These are phyloP conservation scores for Tricholoma matsutake DNA, from an alignment of 768 basidiomycete genomes.

Conservation along the genomic window DNA sequence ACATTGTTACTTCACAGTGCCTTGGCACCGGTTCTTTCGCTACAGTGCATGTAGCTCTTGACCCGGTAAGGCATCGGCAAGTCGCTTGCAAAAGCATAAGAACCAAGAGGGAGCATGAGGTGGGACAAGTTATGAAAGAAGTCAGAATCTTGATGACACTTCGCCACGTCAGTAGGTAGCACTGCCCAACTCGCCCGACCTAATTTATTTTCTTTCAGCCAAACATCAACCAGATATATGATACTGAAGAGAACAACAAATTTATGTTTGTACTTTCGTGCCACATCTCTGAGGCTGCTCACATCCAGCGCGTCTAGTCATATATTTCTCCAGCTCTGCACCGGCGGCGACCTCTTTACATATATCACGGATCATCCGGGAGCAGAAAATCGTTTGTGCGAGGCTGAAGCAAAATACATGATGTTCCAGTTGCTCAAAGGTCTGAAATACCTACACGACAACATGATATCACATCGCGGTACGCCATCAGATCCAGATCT, in stretches of 20 bases:
- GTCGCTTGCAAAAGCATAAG: slow-evolving; percentile 85
- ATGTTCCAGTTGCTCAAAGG: slow-evolving; percentile 78
- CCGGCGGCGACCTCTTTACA: slow-evolving; percentile 85
- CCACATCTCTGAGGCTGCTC: neutral
- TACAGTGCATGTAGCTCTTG: slow-evolving; percentile 75
- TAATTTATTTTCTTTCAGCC: slow-evolving; percentile 43
- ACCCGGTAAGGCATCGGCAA: slow-evolving; percentile 59
- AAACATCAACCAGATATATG: slow-evolving; percentile 77
- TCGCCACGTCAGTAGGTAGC: slow-evolving; percentile 53
- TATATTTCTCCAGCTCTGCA: slow-evolving; percentile 83
- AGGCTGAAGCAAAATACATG: slow-evolving; percentile 82
- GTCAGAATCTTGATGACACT: slow-evolving; percentile 69
- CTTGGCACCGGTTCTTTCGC: slow-evolving; percentile 82
- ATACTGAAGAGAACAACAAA: slow-evolving; percentile 57
- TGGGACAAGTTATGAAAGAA: slow-evolving; percentile 71
- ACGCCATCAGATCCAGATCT: neutral
- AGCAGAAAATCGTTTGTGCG: slow-evolving; percentile 51
- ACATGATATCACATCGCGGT: slow-evolving; percentile 80
- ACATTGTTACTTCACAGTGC: slow-evolving; percentile 74
- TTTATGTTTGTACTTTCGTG: slow-evolving; percentile 46
- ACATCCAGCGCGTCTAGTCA: slow-evolving; percentile 41
- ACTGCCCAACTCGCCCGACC: neutral
- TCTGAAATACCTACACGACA: slow-evolving; percentile 66
- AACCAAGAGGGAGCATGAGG: slow-evolving; percentile 55
- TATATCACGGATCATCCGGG: slow-evolving; percentile 67